phyloP scores from a whole-genome alignment of 139 green algal genomes.

The Closterium sp. region DNA sequence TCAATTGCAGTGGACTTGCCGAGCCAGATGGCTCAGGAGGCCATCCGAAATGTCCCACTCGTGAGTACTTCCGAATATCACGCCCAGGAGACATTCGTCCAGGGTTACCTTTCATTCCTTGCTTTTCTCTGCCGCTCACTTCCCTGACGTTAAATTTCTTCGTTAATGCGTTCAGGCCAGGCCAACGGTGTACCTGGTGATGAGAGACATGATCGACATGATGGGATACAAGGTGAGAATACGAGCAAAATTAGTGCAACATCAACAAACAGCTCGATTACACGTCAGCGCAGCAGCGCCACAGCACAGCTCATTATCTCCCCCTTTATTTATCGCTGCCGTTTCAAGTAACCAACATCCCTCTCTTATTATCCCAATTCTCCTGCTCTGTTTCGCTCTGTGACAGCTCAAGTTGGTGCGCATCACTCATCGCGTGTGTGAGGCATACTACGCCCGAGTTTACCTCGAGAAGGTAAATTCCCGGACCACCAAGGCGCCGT shows the following conservation, averaged over 20 bases:
- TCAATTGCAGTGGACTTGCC: neutral
- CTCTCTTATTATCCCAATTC: neutral
- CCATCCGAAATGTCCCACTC: neutral
- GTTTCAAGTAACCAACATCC: too few species aligned
- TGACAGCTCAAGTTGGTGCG: conserved; percentile 25
- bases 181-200: conserved; percentile 47
- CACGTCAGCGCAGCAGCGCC: too few species aligned
- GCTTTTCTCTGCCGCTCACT: too few species aligned
- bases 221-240: conserved; percentile 45
- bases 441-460: conserved; percentile 41
- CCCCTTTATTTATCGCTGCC: too few species aligned
- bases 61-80: neutral
- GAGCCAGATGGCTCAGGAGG: neutral
- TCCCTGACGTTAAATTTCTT: neutral
- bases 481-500: neutral
- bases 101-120: neutral
- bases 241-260: neutral
- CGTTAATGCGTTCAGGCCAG: neutral
- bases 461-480: conserved; percentile 32
- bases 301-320: too few species aligned
- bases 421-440: conserved; percentile 35
- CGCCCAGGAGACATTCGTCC: neutral
- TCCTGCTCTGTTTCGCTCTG: neutral
- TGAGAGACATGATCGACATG: conserved; percentile 47
- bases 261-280: too few species aligned